Conservation (phyloP, 208 protist genomes). For the Trypanosoma melophagium region DNA sequence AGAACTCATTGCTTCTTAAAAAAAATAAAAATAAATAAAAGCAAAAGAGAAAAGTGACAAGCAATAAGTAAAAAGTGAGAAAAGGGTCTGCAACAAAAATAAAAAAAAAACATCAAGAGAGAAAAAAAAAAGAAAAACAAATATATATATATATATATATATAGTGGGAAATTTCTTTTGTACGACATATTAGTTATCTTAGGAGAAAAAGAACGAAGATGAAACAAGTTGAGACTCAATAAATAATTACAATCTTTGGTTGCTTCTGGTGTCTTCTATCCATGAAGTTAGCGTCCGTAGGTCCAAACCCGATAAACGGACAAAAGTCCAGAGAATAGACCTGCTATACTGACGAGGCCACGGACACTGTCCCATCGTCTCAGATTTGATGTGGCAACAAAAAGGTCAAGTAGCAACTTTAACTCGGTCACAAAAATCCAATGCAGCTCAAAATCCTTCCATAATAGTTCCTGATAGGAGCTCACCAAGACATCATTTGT, state of each 20-base stretch:
- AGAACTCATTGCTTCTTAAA: conserved; percentile 15
- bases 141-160: too few relatives aligned
- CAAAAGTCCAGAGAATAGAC: conserved; percentile 80
- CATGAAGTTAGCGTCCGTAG: conserved; percentile 64
- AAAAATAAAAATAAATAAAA: neutral
- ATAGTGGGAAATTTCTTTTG: too few relatives aligned
- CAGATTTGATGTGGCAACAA: conserved; percentile 73
- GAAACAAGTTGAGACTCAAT: too few relatives aligned
- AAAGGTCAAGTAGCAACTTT: conserved; percentile 87
- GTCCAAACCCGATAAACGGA: conserved; percentile 92
- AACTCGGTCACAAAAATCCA: conserved; percentile 88
- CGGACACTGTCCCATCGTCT: conserved; percentile 59
- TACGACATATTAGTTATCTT: too few relatives aligned
- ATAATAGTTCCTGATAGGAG: conserved; percentile 82
- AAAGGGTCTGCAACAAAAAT: neutral
- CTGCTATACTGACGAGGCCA: conserved; percentile 68
- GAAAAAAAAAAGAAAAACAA: neutral
- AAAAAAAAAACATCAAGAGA: neutral
- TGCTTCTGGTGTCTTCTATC: too few relatives aligned
- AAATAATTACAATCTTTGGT: too few relatives aligned
- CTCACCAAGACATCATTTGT: conserved; percentile 75
- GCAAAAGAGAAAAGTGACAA: too few relatives aligned
- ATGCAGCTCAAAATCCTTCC: conserved; percentile 89
- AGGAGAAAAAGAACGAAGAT: too few relatives aligned
- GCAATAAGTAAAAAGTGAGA: neutral